These are phyloP conservation scores for Lodderomyces metapsilosis DNA, from an alignment of 1,139 yeast genomes.

Conservation along the genomic window DNA sequence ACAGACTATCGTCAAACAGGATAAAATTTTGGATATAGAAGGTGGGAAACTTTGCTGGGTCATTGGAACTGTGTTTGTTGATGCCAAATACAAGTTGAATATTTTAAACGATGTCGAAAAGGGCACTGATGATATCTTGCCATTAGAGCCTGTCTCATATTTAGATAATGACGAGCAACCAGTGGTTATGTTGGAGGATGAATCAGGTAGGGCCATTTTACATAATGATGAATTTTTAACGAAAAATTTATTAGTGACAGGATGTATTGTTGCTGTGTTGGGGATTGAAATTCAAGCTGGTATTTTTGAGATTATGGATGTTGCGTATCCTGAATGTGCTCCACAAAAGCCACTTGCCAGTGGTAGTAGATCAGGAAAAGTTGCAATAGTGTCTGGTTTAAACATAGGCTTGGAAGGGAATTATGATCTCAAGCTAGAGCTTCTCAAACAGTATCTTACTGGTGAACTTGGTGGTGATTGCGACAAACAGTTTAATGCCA, in stretches of 20 bases:
- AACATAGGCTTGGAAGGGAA: slow-evolving; percentile 45
- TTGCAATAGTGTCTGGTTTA: slow-evolving; percentile 78
- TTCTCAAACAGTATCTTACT: slow-evolving; percentile 67
- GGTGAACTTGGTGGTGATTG: slow-evolving; percentile 60
- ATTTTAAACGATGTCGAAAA: slow-evolving; percentile 77
- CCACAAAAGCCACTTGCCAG: slow-evolving; percentile 48
- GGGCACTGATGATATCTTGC: slow-evolving; percentile 53
- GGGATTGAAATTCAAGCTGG: slow-evolving; percentile 89
- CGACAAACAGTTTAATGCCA: slow-evolving; percentile 23
- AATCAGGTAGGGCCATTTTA: slow-evolving; percentile 80
- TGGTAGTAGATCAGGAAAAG: slow-evolving; percentile 14
- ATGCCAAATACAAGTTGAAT: slow-evolving; percentile 80
- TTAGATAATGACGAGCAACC: slow-evolving; percentile 27
- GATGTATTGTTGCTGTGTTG: slow-evolving; percentile 77
- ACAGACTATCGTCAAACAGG: slow-evolving; percentile 34
- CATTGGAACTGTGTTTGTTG: slow-evolving; percentile 86
- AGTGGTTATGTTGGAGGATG: slow-evolving; percentile 84
- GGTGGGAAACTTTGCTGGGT: slow-evolving; percentile 79
- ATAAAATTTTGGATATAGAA: slow-evolving; percentile 75
- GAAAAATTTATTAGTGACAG: slow-evolving; percentile 68
- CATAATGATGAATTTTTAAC: slow-evolving; percentile 59
- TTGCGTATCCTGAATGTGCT: slow-evolving; percentile 64
- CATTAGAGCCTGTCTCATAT: slow-evolving; percentile 32
- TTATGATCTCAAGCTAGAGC: slow-evolving; percentile 48
- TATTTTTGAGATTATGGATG: slow-evolving; percentile 78